Evolutionary conservation across 495 filamentous ascomycete species (phyloP), one percentile per base, ranked within the genome.

Genomic region (Glarea lozoyensis): DNA sequence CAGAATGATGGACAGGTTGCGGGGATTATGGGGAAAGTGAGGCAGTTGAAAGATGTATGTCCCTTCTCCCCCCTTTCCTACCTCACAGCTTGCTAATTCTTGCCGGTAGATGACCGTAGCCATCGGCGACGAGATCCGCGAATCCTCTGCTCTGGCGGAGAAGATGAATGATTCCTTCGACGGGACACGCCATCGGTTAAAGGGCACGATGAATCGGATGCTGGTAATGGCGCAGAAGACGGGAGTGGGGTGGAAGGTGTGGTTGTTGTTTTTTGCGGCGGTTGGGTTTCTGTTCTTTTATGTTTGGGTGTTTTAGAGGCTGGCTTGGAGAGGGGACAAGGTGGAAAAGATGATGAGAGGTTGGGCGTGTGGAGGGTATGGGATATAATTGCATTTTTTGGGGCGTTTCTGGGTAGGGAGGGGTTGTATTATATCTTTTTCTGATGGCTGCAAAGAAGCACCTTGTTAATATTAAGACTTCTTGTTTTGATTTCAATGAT

Each of bases 161-260:
- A 83, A 82, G 57, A 88, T 88, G 83, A 94, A 96, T 59, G 84
- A 93, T 41, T 73, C 78, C 4, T 98, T 97, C 56, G 92, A 96
- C 51, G 76, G 71, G 50, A 93, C 93, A 34, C 69, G 88, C 37
- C 60, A 86, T 20, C 70, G 84, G 53, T 64, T 98, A 46, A 71
- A 79, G 13, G 86, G 89, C 30, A 97, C 93, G 30, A 97, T 98
- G 92, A 94, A 86, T 55, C 70, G 88, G 21, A 98, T 98, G 92
- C 65, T 97, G 43, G 59, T 88, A 45, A 97, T 98, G 92, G 93
- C 92, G 3, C 81, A 95, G 65, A 69, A 79, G 54, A 93, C 88
- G 10, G 93, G 93, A 2, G 79, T 98, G 20, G 84, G 88, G 47
- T 98, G 92, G 92, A 85, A 76, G 63, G 84, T 88, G 19, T 98